Percentiles rank a stretch among this genome's conserved stretches.
Conservation (phyloP, 306 rosid genomes). For the Pueraria montana region DNA sequence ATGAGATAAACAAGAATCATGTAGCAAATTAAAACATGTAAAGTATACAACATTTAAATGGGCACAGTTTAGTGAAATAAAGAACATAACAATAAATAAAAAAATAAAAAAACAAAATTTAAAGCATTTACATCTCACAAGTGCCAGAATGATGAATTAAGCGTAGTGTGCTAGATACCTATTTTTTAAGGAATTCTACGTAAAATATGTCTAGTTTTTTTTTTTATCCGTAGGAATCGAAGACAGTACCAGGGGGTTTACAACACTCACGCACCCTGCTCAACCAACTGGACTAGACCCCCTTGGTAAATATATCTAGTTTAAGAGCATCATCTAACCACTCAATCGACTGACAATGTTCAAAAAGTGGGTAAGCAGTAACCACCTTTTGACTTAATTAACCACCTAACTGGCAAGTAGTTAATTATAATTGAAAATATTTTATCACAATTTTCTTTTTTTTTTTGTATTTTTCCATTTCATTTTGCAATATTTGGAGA, state of each 20-base stretch:
- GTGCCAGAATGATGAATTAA: slow-evolving; percentile 3
- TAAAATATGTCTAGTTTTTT: too few species aligned
- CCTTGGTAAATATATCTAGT: too few species aligned
- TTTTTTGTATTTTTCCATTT: neutral
- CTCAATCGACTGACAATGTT: neutral
- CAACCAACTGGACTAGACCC: too few species aligned
- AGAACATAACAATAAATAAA: neutral
- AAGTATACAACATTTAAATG: neutral
- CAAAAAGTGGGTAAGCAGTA: neutral
- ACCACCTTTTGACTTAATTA: neutral
- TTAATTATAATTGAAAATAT: neutral
- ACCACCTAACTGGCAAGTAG: neutral
- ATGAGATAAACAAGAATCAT: neutral
- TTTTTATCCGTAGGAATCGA: too few species aligned
- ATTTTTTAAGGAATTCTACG: neutral
- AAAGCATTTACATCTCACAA: neutral
- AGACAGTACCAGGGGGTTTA: too few species aligned
- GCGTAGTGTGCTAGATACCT: neutral
- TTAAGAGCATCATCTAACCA: neutral
- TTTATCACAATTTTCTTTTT: neutral
- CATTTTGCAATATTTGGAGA: neutral
- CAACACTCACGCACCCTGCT: too few species aligned
- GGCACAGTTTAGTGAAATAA: neutral
- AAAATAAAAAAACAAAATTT: neutral
- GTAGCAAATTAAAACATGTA: neutral